Percentiles rank a stretch among this genome's conserved stretches.
Evolutionary conservation across 495 filamentous ascomycete genomes (phyloP).

Genomic region (Chaetomium fimeti): DNA sequence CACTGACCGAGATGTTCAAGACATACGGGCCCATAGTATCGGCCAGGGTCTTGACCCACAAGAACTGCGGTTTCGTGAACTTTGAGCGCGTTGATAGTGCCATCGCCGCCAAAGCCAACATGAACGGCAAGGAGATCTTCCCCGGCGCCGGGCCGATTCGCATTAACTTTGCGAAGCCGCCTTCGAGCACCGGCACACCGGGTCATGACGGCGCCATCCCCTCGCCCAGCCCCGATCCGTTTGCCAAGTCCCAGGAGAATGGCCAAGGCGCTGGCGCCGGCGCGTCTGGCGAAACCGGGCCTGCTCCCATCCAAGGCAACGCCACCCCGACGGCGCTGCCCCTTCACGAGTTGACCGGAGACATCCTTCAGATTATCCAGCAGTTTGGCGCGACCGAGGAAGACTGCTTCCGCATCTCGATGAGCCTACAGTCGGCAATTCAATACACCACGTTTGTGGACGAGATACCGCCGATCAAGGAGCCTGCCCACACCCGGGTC

Average conservation of each 20-base stretch:
- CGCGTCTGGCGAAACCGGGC: conserved; percentile 47
- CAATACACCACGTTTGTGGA: conserved; percentile 66
- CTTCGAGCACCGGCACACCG: conserved; percentile 80
- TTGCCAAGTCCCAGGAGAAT: conserved; percentile 53
- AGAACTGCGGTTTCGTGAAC: conserved; percentile 99
- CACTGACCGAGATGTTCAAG: conserved; percentile 88
- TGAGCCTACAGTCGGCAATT: conserved; percentile 73
- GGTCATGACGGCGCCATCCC: conserved; percentile 77
- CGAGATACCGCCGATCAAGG: conserved; percentile 86
- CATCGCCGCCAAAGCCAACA: conserved; percentile 75
- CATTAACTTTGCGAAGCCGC: conserved; percentile 96
- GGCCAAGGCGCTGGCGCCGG: conserved; percentile 38
- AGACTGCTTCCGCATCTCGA: conserved; percentile 68
- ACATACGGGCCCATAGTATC: conserved; percentile 88
- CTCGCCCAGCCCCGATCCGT: conserved; percentile 93
- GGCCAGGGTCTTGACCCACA: conserved; percentile 91
- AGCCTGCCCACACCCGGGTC: conserved; percentile 84
- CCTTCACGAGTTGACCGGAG: conserved; percentile 69
- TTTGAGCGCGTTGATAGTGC: conserved; percentile 89
- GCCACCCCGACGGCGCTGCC: conserved; percentile 64
- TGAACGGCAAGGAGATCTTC: conserved; percentile 98
- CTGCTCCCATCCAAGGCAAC: conserved; percentile 43
- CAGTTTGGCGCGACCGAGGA: conserved; percentile 87
- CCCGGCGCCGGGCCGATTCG: conserved; percentile 91
- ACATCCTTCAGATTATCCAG: conserved; percentile 82